Percentiles rank a stretch among this genome's conserved stretches.
Evolutionary conservation across 331 rosid genomes (phyloP).

Genomic region (Pyracantha coccinea): DNA sequence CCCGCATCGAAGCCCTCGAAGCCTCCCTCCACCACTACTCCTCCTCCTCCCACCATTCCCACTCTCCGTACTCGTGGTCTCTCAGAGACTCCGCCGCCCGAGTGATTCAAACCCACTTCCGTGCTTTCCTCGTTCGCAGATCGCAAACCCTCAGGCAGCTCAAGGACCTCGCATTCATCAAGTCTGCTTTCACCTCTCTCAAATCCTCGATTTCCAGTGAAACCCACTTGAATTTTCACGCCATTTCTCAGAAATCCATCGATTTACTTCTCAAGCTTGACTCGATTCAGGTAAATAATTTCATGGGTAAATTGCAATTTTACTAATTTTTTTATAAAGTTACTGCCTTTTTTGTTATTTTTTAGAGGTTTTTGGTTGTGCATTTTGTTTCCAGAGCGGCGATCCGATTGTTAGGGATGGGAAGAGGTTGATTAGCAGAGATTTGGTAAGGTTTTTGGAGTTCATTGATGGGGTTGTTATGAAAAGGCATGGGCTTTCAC

Average conservation of each 20-base stretch:
- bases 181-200: slow-evolving; percentile 48
- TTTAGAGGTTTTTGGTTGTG: not conserved
- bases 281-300: slow-evolving; percentile 51
- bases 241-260: slow-evolving; percentile 44
- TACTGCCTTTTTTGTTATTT: too few relatives aligned
- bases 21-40: slow-evolving; percentile 48
- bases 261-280: slow-evolving; percentile 71
- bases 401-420: slow-evolving; percentile 68
- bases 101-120: slow-evolving; percentile 71
- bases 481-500: slow-evolving; percentile 32
- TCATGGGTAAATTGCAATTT: not conserved
- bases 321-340: not conserved
- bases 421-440: slow-evolving; percentile 52
- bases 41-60: slow-evolving; percentile 1
- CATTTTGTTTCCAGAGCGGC: slow-evolving; percentile 30
- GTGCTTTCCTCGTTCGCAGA: slow-evolving; percentile 81
- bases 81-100: slow-evolving; percentile 69
- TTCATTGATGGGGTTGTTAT: slow-evolving; percentile 49
- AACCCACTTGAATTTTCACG: slow-evolving; percentile 35
- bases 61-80: slow-evolving; percentile 18
- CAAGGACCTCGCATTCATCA: slow-evolving; percentile 67
- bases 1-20: slow-evolving; percentile 75
- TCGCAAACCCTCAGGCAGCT: slow-evolving; percentile 74
- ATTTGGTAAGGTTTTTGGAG: slow-evolving; percentile 61
- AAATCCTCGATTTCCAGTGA: slow-evolving; percentile 37